phyloP scores from a whole-genome alignment of 2,329 filamentous ascomycete genomes.

The Scytalidium sp. region DNA sequence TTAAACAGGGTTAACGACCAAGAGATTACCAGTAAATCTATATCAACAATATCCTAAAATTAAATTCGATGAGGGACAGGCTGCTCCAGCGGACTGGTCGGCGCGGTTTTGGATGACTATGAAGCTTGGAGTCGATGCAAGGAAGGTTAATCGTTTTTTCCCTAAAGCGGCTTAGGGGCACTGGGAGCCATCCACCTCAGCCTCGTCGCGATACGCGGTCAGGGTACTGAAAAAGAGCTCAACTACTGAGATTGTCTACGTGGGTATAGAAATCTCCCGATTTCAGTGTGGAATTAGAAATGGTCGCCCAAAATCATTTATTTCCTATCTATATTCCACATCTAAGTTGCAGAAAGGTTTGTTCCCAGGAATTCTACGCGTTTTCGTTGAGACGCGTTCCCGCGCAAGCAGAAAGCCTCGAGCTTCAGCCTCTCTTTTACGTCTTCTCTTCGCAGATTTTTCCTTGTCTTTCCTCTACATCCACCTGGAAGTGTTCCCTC shows the following conservation, averaged over 20 bases:
- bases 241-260: background rate
- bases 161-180: background rate
- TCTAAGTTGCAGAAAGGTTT: background rate
- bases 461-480: background rate
- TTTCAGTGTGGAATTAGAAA: background rate
- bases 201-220: background rate
- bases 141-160: background rate
- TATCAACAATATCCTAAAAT: background rate
- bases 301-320: background rate
- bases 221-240: background rate
- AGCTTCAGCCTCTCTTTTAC: background rate
- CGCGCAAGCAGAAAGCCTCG: background rate
- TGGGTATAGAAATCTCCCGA: too few relatives aligned
- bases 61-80: background rate
- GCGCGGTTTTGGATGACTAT: background rate
- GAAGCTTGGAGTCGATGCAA: background rate
- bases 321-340: background rate
- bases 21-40: background rate
- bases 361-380: background rate
- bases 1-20: background rate
- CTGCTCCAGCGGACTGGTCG: background rate
- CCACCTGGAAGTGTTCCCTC: background rate
- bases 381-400: background rate
- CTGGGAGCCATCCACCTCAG: background rate
- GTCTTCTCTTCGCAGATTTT: background rate